These are phyloP conservation scores for Hericium coralloides DNA, from an alignment of 768 basidiomycete genomes.

Conservation along the genomic window DNA sequence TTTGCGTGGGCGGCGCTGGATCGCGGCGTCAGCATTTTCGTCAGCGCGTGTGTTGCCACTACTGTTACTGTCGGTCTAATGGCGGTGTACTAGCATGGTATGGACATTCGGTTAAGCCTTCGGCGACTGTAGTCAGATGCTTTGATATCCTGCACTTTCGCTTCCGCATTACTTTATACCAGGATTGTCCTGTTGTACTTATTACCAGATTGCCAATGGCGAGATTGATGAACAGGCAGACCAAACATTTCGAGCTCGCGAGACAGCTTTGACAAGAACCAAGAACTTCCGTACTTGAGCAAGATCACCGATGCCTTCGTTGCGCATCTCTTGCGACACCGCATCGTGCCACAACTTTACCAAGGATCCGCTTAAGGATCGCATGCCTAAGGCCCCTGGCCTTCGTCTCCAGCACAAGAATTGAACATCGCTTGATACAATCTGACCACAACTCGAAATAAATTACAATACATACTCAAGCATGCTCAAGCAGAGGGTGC, in stretches of 20 bases:
- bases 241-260: too few species aligned
- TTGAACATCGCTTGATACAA: too few species aligned
- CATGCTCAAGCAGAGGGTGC: not conserved
- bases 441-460: not conserved
- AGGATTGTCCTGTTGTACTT: not conserved
- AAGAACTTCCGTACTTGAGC: too few species aligned
- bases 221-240: not conserved
- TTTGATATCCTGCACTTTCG: not conserved
- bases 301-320: too few species aligned
- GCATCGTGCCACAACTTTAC: too few species aligned
- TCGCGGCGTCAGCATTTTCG: slow-evolving; percentile 8
- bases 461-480: not conserved
- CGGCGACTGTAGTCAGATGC: not conserved
- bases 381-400: too few species aligned
- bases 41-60: slow-evolving; percentile 5
- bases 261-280: too few species aligned
- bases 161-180: not conserved
- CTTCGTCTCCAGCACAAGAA: too few species aligned
- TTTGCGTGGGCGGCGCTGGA: slow-evolving; percentile 9
- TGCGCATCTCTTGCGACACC: too few species aligned
- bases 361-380: too few species aligned
- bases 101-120: not conserved
- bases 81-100: slow-evolving; percentile 4
- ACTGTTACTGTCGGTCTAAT: slow-evolving; percentile 3
- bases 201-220: not conserved